Percentiles rank a stretch among this genome's conserved stretches.
Conservation (phyloP, 2,329 filamentous ascomycete genomes). For the Hypomyces rosellus region DNA sequence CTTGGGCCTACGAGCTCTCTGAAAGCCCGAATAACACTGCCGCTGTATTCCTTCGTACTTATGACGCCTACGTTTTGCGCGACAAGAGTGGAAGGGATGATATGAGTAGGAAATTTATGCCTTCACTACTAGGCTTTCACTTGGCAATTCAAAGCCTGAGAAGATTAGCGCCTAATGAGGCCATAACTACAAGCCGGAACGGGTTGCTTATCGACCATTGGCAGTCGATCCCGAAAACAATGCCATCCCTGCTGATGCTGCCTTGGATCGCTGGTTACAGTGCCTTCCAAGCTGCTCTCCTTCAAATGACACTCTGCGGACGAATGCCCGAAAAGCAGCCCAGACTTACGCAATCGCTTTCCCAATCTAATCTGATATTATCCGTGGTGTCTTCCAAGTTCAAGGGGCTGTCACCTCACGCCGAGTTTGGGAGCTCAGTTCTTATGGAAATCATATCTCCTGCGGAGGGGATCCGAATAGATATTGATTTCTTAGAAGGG, state of each 20-base stretch:
- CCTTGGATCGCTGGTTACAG: conserved; percentile 8
- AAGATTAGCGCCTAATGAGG: neutral
- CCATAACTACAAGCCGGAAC: neutral
- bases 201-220: neutral
- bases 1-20: conserved; percentile 5
- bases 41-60: neutral
- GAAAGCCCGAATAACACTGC: neutral
- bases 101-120: neutral
- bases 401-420: neutral
- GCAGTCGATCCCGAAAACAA: neutral
- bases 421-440: neutral
- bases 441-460: neutral
- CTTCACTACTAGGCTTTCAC: neutral
- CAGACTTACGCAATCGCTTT: neutral
- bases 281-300: conserved; percentile 1
- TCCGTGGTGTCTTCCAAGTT: conserved; percentile 6
- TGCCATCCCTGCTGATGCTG: neutral
- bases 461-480: neutral
- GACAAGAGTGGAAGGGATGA: neutral
- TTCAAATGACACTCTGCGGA: neutral
- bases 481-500: conserved; percentile 5
- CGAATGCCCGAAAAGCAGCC: neutral
- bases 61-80: neutral
- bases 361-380: neutral
- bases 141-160: neutral